Evolutionary conservation across 2,329 filamentous ascomycete genomes (phyloP).

Genomic region (Penicillium sp.): DNA sequence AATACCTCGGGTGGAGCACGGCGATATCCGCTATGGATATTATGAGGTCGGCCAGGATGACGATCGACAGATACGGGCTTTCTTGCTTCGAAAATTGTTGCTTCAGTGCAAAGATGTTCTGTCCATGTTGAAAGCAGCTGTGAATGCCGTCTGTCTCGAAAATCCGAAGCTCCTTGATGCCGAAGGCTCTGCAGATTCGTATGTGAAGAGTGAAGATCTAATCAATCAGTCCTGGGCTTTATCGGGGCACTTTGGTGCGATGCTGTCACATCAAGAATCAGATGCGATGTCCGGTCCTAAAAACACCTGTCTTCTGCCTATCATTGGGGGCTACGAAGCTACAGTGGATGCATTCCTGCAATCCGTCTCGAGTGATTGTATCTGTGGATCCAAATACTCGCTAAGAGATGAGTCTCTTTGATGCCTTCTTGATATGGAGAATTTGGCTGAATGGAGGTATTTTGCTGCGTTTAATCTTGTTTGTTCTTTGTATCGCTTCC

Average conservation of each 20-base stretch:
- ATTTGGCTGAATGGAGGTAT: background rate
- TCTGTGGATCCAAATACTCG: constrained; percentile 21
- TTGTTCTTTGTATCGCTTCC: background rate
- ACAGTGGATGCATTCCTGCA: constrained; percentile 30
- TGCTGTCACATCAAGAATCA: constrained; percentile 6
- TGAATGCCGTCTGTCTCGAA: constrained; percentile 10
- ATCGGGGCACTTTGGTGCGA: constrained; percentile 4
- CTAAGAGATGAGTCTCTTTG: constrained; percentile 11
- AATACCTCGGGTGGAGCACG: constrained; percentile 12
- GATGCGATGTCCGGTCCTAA: constrained; percentile 6
- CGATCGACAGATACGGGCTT: constrained; percentile 27
- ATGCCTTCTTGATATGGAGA: background rate
- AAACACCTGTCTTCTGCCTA: constrained; percentile 26
- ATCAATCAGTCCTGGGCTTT: constrained; percentile 7
- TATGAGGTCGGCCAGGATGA: constrained; percentile 33
- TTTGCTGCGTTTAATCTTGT: background rate
- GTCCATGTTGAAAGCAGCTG: constrained; percentile 19
- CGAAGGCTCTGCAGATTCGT: constrained; percentile 5
- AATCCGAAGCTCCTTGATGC: constrained; percentile 11
- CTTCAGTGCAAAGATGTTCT: constrained; percentile 29
- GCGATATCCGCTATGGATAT: constrained; percentile 30
- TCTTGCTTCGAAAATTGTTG: constrained; percentile 29
- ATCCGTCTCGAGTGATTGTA: constrained; percentile 27
- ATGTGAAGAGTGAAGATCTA: constrained; percentile 4
- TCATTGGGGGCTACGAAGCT: constrained; percentile 30